A percentile compares a stretch with the other conserved stretches of the same genome.
These are phyloP conservation scores for Cucumis hystrix DNA, from an alignment of 306 rosid species.

Conservation along the genomic window DNA sequence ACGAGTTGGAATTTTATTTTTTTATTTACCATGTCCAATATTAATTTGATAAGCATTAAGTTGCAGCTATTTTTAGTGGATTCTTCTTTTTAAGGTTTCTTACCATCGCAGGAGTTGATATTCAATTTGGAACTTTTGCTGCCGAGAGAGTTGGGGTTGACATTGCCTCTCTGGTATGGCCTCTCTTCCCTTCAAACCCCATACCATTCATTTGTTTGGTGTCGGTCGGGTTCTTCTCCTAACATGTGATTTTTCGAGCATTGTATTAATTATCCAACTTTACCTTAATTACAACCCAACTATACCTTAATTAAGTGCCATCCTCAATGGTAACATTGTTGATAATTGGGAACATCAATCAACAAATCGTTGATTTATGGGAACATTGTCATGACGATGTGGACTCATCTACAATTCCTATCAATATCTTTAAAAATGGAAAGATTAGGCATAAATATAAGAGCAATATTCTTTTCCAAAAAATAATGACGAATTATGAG, in stretches of 20 bases:
- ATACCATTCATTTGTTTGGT: background rate
- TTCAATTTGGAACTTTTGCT: background rate
- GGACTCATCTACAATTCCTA: background rate
- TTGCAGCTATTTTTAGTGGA: background rate
- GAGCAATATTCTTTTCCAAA: background rate
- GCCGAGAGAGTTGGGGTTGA: background rate
- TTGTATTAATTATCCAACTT: background rate
- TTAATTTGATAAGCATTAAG: background rate
- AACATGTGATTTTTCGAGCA: background rate
- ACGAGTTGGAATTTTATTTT: background rate
- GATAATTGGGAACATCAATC: background rate
- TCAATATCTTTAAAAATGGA: background rate
- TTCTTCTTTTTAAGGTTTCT: background rate
- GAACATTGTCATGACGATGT: background rate
- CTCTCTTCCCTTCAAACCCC: background rate
- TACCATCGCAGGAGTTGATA: constrained; percentile 7
- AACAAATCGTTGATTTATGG: background rate
- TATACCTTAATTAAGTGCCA: background rate
- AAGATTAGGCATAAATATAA: background rate
- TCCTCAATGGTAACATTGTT: background rate
- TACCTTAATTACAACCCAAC: background rate
- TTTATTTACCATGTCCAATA: background rate
- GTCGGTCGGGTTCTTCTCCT: background rate
- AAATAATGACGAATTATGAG: background rate
- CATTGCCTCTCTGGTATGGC: background rate